Evolutionary conservation across 345 rosid genomes (phyloP).

Genomic region (Noccaea bulbosa): DNA sequence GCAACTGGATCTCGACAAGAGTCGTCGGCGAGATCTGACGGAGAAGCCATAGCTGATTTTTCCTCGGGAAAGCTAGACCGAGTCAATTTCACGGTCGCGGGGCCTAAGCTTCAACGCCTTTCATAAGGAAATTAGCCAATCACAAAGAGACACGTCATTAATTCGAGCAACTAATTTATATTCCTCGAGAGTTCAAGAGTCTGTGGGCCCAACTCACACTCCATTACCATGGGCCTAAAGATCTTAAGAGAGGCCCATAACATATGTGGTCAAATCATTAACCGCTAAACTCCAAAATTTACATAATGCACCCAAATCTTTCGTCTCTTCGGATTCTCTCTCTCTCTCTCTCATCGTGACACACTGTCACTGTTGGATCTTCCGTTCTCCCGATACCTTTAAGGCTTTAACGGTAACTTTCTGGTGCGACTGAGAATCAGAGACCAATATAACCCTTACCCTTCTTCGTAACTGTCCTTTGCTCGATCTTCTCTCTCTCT

Average conservation of each 20-base stretch:
- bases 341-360: neutral
- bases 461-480: neutral
- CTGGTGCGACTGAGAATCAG: slow-evolving; percentile 17
- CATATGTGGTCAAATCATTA: neutral
- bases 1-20: slow-evolving; percentile 10
- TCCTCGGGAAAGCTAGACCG: slow-evolving; percentile 13
- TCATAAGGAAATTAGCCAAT: neutral
- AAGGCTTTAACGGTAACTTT: slow-evolving; percentile 44
- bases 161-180: slow-evolving; percentile 12
- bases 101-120: neutral
- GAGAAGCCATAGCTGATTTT: slow-evolving; percentile 36
- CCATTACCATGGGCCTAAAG: slow-evolving; percentile 21
- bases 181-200: neutral
- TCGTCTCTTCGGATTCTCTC: slow-evolving; percentile 11
- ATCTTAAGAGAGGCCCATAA: slow-evolving; percentile 12
- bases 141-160: neutral
- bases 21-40: slow-evolving; percentile 40
- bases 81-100: slow-evolving; percentile 25
- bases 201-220: neutral
- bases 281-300: slow-evolving; percentile 9
- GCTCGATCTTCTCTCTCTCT: slow-evolving; percentile 18
- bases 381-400: slow-evolving; percentile 24
- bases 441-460: neutral
- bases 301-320: slow-evolving; percentile 11
- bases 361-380: slow-evolving; percentile 38